Percentiles rank a stretch among this genome's conserved stretches.
Conservation (phyloP, 108 stramenopile species). For the Fragilaria crotonensis region DNA sequence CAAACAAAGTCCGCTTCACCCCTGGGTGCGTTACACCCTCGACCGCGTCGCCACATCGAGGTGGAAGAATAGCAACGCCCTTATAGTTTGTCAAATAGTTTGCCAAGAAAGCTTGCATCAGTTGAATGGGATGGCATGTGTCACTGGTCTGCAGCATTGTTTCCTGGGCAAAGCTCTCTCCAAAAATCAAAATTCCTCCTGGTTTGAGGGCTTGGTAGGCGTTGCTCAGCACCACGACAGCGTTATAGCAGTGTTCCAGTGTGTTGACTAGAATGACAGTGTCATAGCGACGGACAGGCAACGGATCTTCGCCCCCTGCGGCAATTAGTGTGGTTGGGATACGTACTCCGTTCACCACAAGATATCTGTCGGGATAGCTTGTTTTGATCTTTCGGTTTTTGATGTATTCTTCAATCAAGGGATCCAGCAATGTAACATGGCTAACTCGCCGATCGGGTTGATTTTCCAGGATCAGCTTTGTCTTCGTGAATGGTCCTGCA, state of each 20-base stretch:
- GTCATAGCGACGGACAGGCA: not conserved
- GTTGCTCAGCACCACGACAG: not conserved
- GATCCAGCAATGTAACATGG: not conserved
- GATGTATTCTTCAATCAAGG: not conserved
- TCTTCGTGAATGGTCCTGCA: not conserved
- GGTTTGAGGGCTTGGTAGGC: constrained; percentile 9
- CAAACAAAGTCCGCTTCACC: too few species aligned
- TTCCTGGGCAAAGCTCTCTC: not conserved
- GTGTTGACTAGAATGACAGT: constrained; percentile 7
- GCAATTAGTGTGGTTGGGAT: not conserved
- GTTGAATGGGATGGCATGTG: not conserved
- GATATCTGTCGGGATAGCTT: not conserved
- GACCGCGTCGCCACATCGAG: too few species aligned
- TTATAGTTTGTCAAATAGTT: too few species aligned
- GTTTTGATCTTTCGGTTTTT: not conserved
- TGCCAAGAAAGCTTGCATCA: not conserved
- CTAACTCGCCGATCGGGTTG: not conserved
- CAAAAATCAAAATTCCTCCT: constrained; percentile 11
- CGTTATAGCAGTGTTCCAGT: constrained; percentile 10
- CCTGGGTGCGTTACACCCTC: too few species aligned
- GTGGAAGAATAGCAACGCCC: too few species aligned
- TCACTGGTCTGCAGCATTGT: not conserved
- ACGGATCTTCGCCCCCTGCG: not conserved
- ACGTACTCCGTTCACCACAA: not conserved
- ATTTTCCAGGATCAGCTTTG: not conserved